A percentile compares a stretch with the other conserved stretches of the same genome.
Evolutionary conservation across 345 rosid species (phyloP).

Genomic region (Sapria himalayana): DNA sequence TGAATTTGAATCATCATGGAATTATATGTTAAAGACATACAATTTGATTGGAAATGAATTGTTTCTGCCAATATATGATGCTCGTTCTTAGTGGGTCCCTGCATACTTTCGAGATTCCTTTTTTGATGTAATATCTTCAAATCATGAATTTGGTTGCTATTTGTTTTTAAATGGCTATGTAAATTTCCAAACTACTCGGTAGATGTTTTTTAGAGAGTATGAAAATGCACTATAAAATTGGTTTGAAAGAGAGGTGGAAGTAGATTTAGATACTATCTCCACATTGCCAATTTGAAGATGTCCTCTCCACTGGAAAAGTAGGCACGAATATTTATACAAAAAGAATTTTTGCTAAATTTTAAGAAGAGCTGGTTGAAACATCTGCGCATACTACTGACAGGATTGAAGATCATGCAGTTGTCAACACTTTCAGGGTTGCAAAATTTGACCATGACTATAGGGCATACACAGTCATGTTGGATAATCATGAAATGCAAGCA

Average conservation of each 20-base stretch:
- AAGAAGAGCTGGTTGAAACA: slow-evolving; percentile 56
- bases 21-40: slow-evolving; percentile 24
- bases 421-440: slow-evolving; percentile 31
- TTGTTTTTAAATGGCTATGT: slow-evolving; percentile 48
- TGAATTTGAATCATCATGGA: slow-evolving; percentile 45
- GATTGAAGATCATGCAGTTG: slow-evolving; percentile 27
- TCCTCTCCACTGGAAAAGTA: slow-evolving; percentile 62
- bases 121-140: slow-evolving; percentile 40
- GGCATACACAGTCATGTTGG: slow-evolving; percentile 26
- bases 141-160: slow-evolving; percentile 28
- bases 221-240: slow-evolving; percentile 41
- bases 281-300: slow-evolving; percentile 32
- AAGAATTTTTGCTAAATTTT: slow-evolving; percentile 39
- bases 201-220: slow-evolving; percentile 35
- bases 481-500: slow-evolving; percentile 25
- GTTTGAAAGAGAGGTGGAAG: slow-evolving; percentile 39
- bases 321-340: slow-evolving; percentile 41
- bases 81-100: slow-evolving; percentile 57
- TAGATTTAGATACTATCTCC: slow-evolving; percentile 39
- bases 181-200: slow-evolving; percentile 36
- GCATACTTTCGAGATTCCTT: slow-evolving; percentile 44
- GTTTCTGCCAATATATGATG: slow-evolving; percentile 41
- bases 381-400: slow-evolving; percentile 44
- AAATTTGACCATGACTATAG: slow-evolving; percentile 42
- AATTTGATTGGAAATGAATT: slow-evolving; percentile 35